Evolutionary conservation across 78 protist species (phyloP).

Genomic region (Polysphondylium violaceum): DNA sequence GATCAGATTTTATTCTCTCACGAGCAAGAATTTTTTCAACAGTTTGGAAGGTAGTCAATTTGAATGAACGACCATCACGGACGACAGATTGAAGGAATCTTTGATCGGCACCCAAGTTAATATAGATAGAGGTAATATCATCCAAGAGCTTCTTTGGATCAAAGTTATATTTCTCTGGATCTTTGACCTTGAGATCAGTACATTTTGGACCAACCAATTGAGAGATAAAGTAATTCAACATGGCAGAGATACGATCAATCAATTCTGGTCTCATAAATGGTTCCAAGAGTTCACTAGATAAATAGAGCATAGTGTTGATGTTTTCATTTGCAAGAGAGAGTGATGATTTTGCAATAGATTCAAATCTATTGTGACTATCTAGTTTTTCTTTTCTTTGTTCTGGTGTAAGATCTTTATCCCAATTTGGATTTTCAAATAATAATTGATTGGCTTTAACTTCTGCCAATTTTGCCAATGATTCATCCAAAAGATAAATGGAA

Average conservation of each 20-base stretch:
- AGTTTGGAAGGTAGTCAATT: slow-evolving; percentile 20
- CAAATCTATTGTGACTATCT: slow-evolving; percentile 45
- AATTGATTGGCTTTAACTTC: slow-evolving; percentile 41
- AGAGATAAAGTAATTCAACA: slow-evolving; percentile 72
- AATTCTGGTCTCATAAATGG: slow-evolving; percentile 77
- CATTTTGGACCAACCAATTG: slow-evolving; percentile 77
- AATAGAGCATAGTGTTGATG: slow-evolving; percentile 44
- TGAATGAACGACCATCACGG: slow-evolving; percentile 75
- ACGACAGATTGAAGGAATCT: slow-evolving; percentile 42
- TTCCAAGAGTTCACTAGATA: slow-evolving; percentile 26
- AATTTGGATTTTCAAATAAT: slow-evolving; percentile 15
- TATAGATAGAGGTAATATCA: slow-evolving; percentile 71
- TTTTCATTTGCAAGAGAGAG: slow-evolving; percentile 50
- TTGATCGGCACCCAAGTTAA: slow-evolving; percentile 20
- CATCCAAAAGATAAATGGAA: slow-evolving; percentile 76
- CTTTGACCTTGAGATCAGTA: slow-evolving; percentile 77
- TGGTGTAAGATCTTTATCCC: slow-evolving; percentile 35
- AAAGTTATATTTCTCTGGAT: slow-evolving; percentile 69
- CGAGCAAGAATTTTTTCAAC: slow-evolving; percentile 53
- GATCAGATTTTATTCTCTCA: slow-evolving; percentile 37
- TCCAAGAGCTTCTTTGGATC: slow-evolving; percentile 59
- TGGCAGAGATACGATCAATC: slow-evolving; percentile 73
- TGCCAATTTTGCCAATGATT: slow-evolving; percentile 50
- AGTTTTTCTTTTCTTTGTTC: slow-evolving; percentile 53
- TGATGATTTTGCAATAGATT: slow-evolving; percentile 33